Evolutionary conservation across 2,329 filamentous ascomycete species (phyloP).

Genomic region (Diaporthe vaccinii): DNA sequence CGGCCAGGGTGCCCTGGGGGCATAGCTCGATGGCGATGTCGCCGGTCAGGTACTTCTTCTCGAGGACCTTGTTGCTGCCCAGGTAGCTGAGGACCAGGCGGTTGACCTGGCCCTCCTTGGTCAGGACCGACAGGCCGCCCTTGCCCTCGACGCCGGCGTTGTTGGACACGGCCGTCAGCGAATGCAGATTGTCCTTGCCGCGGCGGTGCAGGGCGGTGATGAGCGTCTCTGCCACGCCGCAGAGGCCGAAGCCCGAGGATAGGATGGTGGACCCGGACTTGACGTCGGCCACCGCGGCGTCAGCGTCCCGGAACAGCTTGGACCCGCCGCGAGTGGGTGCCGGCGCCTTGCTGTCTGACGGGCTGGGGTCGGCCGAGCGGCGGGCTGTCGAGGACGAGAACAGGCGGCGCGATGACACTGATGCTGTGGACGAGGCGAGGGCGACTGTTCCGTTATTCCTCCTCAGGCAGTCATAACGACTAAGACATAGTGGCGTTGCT

Average conservation of each 20-base stretch:
- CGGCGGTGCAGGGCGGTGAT: slow-evolving; percentile 63
- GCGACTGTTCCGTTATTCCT: slow-evolving; percentile 3
- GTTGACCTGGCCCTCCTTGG: slow-evolving; percentile 77
- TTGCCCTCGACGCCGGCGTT: slow-evolving; percentile 80
- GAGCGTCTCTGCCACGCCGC: slow-evolving; percentile 70
- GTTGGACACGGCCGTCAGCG: slow-evolving; percentile 83
- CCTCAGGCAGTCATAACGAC: slow-evolving; percentile 7
- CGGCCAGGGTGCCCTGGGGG: slow-evolving; percentile 81
- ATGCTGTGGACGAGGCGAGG: not conserved
- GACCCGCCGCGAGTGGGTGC: slow-evolving; percentile 52
- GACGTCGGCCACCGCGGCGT: slow-evolving; percentile 78
- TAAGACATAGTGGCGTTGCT: slow-evolving; percentile 18
- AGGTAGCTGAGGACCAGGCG: slow-evolving; percentile 82
- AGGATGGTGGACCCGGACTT: slow-evolving; percentile 78
- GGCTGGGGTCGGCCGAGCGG: not conserved
- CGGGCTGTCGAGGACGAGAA: slow-evolving; percentile 32
- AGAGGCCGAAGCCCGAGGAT: slow-evolving; percentile 86
- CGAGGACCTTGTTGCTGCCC: slow-evolving; percentile 82
- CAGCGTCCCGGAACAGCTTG: slow-evolving; percentile 68
- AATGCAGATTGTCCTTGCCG: slow-evolving; percentile 72
- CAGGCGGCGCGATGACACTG: slow-evolving; percentile 11
- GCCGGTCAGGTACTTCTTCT: slow-evolving; percentile 81
- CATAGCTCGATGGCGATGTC: slow-evolving; percentile 82
- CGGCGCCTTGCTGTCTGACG: slow-evolving; percentile 17
- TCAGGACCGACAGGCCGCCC: slow-evolving; percentile 77